Base-by-base conservation (phyloP, 495 filamentous ascomycete genomes). In the Emericellopsis terricola region DNA sequence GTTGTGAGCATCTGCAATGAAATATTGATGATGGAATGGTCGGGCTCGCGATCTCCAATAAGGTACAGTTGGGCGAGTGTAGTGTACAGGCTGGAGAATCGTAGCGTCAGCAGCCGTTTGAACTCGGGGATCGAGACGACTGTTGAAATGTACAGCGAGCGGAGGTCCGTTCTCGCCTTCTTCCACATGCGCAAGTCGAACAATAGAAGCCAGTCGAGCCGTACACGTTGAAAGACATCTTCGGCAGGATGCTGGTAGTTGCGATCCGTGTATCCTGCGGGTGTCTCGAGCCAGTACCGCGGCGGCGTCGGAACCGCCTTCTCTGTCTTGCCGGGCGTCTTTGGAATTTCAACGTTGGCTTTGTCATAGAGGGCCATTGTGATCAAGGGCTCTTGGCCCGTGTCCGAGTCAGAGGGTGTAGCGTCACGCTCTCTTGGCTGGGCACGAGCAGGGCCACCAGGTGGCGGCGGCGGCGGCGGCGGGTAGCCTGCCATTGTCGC, bases 101-200 rank as follows among this genome's bases (percentile, higher is more conserved):
- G 71, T 31, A 99, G 60, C 8, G 86, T 85, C 36, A 99, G 67
- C 18, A 99, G 71, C n/a, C 91, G 76, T 60, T 96, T 99, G 68
- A 96, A 96, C 42, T 85, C 65, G 8, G 87, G 87, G 34, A 94
- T 81, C 6, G 81, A 81, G 28, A 99, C 83, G 14, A 96, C 86
- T 8, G 91, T 96, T 23, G 79, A 83, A 43, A 99, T 93, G 51
- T 94, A 94, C 5, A 99, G 68, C 39, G 93, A 83, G 9, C 91
- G 78, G 33, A 99, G 62, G 43, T 92, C 78, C 28, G 82, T 81
- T 10, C 89, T 74, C 6, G 84, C 74, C 49, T 82, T 86, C 59
- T 99, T 99, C 89, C 89, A 99, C 56, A 99, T 63, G 34, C 89
- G 60, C 26, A 99, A 58, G 48, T 99, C 89, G 52, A 87, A 99